These are phyloP conservation scores for Sporothrix inflata DNA, from an alignment of 2,329 filamentous ascomycete species.

Conservation along the genomic window DNA sequence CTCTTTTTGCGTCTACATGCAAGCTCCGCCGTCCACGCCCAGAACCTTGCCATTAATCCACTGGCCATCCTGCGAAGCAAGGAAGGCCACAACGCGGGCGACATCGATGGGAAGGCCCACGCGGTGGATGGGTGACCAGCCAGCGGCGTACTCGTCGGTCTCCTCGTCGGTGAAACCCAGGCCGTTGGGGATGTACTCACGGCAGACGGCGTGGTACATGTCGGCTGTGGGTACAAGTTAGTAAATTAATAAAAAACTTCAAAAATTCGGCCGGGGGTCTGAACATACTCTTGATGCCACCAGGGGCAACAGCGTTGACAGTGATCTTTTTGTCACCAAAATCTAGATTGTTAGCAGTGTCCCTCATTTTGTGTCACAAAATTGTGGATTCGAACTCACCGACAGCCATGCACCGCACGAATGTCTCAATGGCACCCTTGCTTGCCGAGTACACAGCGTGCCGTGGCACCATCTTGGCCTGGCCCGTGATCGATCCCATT, in stretches of 20 bases:
- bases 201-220: slow-evolving; percentile 44
- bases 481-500: slow-evolving; percentile 63
- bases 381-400: slow-evolving; percentile 26
- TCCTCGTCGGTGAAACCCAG: slow-evolving; percentile 38
- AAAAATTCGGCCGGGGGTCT: too few relatives aligned
- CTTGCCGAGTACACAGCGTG: slow-evolving; percentile 45
- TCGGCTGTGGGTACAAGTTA: slow-evolving; percentile 15
- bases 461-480: slow-evolving; percentile 39
- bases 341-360: slow-evolving; percentile 33
- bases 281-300: slow-evolving; percentile 40
- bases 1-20: slow-evolving; percentile 31
- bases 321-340: slow-evolving; percentile 45
- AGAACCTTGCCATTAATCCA: slow-evolving; percentile 48
- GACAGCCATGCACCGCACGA: slow-evolving; percentile 40
- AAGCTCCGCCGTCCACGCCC: slow-evolving; percentile 36
- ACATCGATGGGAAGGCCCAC: slow-evolving; percentile 42
- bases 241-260: not conserved
- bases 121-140: slow-evolving; percentile 42
- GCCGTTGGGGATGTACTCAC: slow-evolving; percentile 48
- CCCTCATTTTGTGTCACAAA: not conserved
- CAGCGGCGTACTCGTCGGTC: slow-evolving; percentile 42
- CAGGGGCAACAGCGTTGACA: slow-evolving; percentile 44
- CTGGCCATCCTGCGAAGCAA: slow-evolving; percentile 42
- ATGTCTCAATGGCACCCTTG: slow-evolving; percentile 44
- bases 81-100: slow-evolving; percentile 41